phyloP scores from a whole-genome alignment of 345 rosid genomes.

The Clarkia xantiana region DNA sequence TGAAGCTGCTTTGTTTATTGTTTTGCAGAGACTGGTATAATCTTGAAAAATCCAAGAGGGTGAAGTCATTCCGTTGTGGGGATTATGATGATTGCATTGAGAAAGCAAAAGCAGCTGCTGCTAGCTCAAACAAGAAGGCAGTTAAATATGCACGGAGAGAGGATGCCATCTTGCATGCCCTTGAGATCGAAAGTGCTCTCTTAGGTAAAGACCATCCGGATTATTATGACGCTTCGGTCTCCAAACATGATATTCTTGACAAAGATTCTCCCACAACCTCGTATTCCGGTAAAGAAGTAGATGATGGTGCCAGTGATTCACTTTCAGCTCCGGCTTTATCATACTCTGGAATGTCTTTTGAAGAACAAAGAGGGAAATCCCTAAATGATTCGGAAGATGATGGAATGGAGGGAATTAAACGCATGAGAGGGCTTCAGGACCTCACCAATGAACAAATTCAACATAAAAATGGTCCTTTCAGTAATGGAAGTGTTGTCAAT shows the following conservation, averaged over 20 bases:
- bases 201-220: conserved; percentile 39
- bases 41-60: conserved; percentile 86
- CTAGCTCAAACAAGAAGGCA: conserved; percentile 52
- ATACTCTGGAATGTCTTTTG: conserved; percentile 55
- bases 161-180: conserved; percentile 87
- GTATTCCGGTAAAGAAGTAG: conserved; percentile 34
- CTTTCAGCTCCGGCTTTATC: conserved; percentile 51
- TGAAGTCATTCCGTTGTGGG: conserved; percentile 96
- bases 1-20: too few relatives aligned
- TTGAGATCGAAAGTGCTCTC: conserved; percentile 72
- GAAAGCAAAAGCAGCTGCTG: conserved; percentile 76
- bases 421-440: conserved; percentile 98
- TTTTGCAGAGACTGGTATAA: conserved; percentile 80
- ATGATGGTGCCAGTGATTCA: conserved; percentile 20
- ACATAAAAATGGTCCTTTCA: conserved; percentile 23
- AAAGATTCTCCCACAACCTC: conserved; percentile 33
- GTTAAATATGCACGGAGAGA: conserved; percentile 87
- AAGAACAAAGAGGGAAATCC: conserved; percentile 74
- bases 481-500: conserved; percentile 27
- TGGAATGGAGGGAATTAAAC: conserved; percentile 82
- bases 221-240: conserved; percentile 17
- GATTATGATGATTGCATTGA: conserved; percentile 74
- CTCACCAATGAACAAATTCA: conserved; percentile 34
- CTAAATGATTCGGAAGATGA: conserved; percentile 98
- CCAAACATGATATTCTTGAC: conserved; percentile 24